Percentiles rank a stretch among this genome's conserved stretches.
These are phyloP conservation scores for Moesziomyces sp. DNA, from an alignment of 1,284 basidiomycete genomes.

Conservation along the genomic window DNA sequence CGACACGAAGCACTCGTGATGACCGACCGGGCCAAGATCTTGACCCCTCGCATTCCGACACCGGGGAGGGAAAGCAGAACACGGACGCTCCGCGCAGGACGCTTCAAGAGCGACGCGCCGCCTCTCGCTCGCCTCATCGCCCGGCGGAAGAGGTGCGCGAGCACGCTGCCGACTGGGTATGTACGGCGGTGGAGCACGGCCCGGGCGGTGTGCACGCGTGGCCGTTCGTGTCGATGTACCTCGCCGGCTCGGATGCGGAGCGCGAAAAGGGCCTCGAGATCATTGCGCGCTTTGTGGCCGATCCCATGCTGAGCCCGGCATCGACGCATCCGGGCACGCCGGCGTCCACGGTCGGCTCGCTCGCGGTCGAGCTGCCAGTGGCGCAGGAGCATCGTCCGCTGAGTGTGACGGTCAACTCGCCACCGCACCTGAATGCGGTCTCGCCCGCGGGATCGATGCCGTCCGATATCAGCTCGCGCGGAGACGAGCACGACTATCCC, in stretches of 20 bases:
- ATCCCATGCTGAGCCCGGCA: slow-evolving; percentile 14
- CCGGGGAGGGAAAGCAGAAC: neutral
- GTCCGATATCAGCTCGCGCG: slow-evolving; percentile 40
- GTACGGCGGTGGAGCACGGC: slow-evolving; percentile 59
- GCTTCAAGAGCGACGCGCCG: slow-evolving; percentile 38
- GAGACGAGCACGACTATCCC: slow-evolving; percentile 29
- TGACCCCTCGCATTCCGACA: slow-evolving; percentile 8
- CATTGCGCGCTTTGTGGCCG: slow-evolving; percentile 57
- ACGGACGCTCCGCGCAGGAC: slow-evolving; percentile 3
- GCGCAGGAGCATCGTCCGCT: slow-evolving; percentile 5
- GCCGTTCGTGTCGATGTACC: slow-evolving; percentile 66
- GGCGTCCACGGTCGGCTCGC: slow-evolving; percentile 2
- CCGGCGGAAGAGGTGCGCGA: slow-evolving; percentile 2
- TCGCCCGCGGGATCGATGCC: slow-evolving; percentile 58
- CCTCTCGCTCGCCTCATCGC: slow-evolving; percentile 31
- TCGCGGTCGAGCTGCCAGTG: slow-evolving; percentile 23
- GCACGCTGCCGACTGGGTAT: slow-evolving; percentile 37
- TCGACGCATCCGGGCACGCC: slow-evolving; percentile 29
- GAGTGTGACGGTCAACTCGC: slow-evolving; percentile 16
- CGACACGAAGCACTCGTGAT: slow-evolving; percentile 2
- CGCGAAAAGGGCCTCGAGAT: slow-evolving; percentile 62
- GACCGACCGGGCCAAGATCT: slow-evolving; percentile 39
- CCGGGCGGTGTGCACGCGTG: slow-evolving; percentile 65
- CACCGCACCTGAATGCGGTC: slow-evolving; percentile 44
- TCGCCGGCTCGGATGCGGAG: slow-evolving; percentile 56